Percentiles rank a stretch among this genome's conserved stretches.
Evolutionary conservation across 129 eudicot genomes (phyloP).

Genomic region (Centrapalus pauciflorus): DNA sequence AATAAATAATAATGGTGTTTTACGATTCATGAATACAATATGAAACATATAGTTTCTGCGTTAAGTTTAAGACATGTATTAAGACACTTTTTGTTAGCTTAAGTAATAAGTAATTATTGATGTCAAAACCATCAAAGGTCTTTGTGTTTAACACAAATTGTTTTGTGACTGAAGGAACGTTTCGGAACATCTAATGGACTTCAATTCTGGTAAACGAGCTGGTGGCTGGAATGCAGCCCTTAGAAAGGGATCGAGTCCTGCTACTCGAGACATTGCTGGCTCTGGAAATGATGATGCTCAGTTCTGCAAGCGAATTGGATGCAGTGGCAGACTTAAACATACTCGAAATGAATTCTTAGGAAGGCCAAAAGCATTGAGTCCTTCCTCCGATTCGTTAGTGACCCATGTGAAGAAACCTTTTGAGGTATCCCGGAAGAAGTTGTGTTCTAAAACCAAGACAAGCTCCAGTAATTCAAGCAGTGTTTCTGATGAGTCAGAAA

Average conservation of each 20-base stretch:
- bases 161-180: conserved; percentile 11
- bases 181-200: conserved; percentile 40
- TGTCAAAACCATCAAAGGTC: background rate
- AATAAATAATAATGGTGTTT: background rate
- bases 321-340: conserved; percentile 65
- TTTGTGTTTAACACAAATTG: background rate
- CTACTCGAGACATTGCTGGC: conserved; percentile 30
- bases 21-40: background rate
- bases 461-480: conserved; percentile 28
- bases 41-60: background rate
- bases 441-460: conserved; percentile 15
- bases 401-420: conserved; percentile 23
- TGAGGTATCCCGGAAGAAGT: conserved; percentile 30
- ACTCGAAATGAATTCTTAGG: conserved; percentile 25
- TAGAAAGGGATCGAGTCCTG: conserved; percentile 40
- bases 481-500: conserved; percentile 18
- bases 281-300: conserved; percentile 45
- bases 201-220: conserved; percentile 43
- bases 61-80: background rate
- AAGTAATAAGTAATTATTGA: conserved; percentile 5
- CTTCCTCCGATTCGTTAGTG: conserved; percentile 31
- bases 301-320: conserved; percentile 77
- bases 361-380: conserved; percentile 31
- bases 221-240: conserved; percentile 32
- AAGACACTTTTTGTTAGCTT: background rate